Base-by-base conservation (phyloP, 2,329 filamentous ascomycete genomes). In the Ascocoryne sarcoides region DNA sequence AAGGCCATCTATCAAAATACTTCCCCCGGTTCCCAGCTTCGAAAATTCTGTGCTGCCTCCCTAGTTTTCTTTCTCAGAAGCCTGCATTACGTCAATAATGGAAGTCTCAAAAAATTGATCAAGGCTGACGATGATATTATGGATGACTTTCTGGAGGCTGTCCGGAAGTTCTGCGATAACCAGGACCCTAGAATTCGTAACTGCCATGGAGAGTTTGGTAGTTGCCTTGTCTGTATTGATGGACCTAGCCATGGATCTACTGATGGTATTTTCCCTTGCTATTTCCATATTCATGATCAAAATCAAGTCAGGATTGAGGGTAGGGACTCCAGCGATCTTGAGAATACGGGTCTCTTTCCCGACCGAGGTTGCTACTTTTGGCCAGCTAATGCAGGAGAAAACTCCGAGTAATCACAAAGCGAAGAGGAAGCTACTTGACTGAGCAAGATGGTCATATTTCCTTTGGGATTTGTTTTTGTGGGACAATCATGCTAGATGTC, bases 111-210 rank as follows among this genome's bases (percentile, higher is more conserved):
- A 8, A 9, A 16, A 14, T 23, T 47, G 16, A 17, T 53, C 10
- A 17, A 20, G 8, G 7, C 4, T 4, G 40, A 47, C 20, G 16
- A 36, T 3, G 41, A 49, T 2, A 10, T 50, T 2, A n/a, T 46
- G 26, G 17, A 34, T 2, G 50, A 53, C 5, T 53, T 53, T 28
- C 26, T 50, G 8, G 31, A 42, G 5, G 38, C 42, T 5, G 18
- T 53, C 4, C 18, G 26, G 4, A 4, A 29, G 3, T 43, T 46
- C 10, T 8, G 26, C 1, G 33, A 17, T 4, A 31, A 16, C 9
- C 41, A 35, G 10, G 53, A 55, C 35, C 51, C 53, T n/a, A 44
- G 53, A 1, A 32, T 52, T 15, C 40, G 52, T 1, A 44, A 52
- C 9, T 48, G 43, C 34, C 19, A 31, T 4, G 23, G 36, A 18